Conservation (phyloP, 345 rosid species). For the Jatropha curcas region DNA sequence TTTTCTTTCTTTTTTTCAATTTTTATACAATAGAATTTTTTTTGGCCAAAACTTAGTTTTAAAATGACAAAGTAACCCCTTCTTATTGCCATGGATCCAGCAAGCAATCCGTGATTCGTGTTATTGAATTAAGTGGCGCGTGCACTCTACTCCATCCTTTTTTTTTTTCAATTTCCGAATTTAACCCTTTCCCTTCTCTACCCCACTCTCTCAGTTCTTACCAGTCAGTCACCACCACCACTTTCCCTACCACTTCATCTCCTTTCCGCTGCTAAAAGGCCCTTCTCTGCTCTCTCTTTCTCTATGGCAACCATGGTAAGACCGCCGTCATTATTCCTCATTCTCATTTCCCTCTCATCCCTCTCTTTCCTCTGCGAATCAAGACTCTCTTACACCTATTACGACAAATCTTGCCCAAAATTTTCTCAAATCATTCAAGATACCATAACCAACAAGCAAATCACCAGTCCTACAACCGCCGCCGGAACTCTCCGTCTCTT, state of each 20-base stretch:
- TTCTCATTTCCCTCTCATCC: constrained; percentile 5
- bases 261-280: background rate
- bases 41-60: no score
- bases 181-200: background rate
- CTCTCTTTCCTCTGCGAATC: constrained; percentile 14
- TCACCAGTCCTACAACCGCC: constrained; percentile 38
- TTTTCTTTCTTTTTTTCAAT: no score
- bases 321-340: background rate
- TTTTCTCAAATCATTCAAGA: constrained; percentile 33
- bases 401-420: constrained; percentile 29
- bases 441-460: constrained; percentile 31
- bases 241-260: background rate
- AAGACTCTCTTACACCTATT: constrained; percentile 28
- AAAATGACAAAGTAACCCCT: background rate
- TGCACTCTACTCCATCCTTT: background rate
- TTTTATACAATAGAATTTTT: no score
- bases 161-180: background rate
- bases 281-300: background rate
- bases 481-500: constrained; percentile 36
- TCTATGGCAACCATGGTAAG: background rate
- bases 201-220: background rate
- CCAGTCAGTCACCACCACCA: background rate
- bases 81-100: background rate
- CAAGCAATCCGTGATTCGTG: constrained; percentile 45
- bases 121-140: constrained; percentile 7